Conservation (phyloP, 148 eudicot genomes). For the Oxyria digyna region DNA sequence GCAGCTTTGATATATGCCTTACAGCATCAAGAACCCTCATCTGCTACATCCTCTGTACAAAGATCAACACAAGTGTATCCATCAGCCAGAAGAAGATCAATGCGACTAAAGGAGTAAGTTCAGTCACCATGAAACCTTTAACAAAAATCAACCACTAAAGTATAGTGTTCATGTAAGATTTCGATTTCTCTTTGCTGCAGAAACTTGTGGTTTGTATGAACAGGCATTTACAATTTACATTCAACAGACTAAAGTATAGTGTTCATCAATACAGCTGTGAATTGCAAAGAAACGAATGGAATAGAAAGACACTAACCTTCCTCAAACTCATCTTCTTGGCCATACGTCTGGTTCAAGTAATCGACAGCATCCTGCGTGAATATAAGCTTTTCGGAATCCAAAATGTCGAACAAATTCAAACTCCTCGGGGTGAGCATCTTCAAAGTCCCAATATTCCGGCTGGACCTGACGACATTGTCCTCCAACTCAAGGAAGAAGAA, state of each 20-base stretch:
- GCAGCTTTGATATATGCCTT: neutral
- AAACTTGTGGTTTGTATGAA: too few species aligned
- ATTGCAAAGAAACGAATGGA: neutral
- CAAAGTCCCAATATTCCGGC: slow-evolving; percentile 83
- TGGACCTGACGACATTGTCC: slow-evolving; percentile 63
- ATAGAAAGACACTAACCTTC: slow-evolving; percentile 11
- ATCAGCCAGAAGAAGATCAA: slow-evolving; percentile 1
- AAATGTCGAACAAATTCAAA: slow-evolving; percentile 72
- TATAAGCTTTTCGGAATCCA: slow-evolving; percentile 73
- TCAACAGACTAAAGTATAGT: neutral
- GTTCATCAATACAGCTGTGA: neutral
- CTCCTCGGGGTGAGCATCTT: slow-evolving; percentile 84
- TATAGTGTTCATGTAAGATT: too few species aligned
- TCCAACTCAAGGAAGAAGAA: slow-evolving; percentile 53
- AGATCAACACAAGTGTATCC: neutral
- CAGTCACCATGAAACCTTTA: neutral
- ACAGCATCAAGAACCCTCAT: neutral
- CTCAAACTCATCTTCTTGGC: slow-evolving; percentile 29
- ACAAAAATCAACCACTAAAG: neutral
- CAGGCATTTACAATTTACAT: too few species aligned
- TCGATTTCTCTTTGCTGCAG: too few species aligned
- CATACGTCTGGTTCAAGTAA: slow-evolving; percentile 78
- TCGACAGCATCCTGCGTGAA: slow-evolving; percentile 54
- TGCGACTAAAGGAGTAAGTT: neutral
- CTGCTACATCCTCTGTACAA: neutral